Evolutionary conservation across 371 early-diverging fungal species (phyloP).

Genomic region (Chytridium lagenaria): DNA sequence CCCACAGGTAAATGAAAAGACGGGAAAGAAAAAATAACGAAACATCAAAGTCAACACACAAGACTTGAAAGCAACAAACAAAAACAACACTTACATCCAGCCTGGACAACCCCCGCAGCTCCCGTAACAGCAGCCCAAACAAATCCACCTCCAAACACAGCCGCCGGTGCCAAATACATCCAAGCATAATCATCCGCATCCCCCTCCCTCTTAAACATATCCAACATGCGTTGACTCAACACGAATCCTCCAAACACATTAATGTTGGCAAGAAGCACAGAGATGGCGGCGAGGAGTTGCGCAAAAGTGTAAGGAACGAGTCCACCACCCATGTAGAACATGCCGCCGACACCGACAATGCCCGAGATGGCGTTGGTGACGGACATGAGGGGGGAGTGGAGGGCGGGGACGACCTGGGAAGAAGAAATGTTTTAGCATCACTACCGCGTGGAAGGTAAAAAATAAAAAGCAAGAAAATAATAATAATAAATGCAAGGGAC

Average conservation of each 20-base stretch:
- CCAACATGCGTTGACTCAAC: slow-evolving; percentile 42
- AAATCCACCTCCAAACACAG: slow-evolving; percentile 37
- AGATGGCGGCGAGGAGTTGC: slow-evolving; percentile 38
- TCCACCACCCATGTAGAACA: slow-evolving; percentile 44
- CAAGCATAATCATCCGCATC: slow-evolving; percentile 42
- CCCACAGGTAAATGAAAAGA: too few relatives aligned
- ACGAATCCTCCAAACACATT: slow-evolving; percentile 48
- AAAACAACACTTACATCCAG: slow-evolving; percentile 27
- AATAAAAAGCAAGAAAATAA: neutral
- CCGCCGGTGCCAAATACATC: slow-evolving; percentile 40
- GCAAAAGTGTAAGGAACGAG: slow-evolving; percentile 35
- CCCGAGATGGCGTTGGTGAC: slow-evolving; percentile 49
- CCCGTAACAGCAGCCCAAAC: slow-evolving; percentile 26
- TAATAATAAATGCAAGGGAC: neutral
- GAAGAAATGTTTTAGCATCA: neutral
- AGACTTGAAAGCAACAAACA: neutral
- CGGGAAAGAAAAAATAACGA: neutral
- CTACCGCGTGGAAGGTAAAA: too few relatives aligned
- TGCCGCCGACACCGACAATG: slow-evolving; percentile 44
- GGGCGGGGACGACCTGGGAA: slow-evolving; percentile 35
- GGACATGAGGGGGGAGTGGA: slow-evolving; percentile 46
- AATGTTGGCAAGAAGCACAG: slow-evolving; percentile 41
- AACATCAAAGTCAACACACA: too few relatives aligned
- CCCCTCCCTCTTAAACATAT: slow-evolving; percentile 42
- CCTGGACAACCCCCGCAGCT: slow-evolving; percentile 38